Conservation (phyloP, 1,284 basidiomycete species). For the Pisolithus thermaeus region DNA sequence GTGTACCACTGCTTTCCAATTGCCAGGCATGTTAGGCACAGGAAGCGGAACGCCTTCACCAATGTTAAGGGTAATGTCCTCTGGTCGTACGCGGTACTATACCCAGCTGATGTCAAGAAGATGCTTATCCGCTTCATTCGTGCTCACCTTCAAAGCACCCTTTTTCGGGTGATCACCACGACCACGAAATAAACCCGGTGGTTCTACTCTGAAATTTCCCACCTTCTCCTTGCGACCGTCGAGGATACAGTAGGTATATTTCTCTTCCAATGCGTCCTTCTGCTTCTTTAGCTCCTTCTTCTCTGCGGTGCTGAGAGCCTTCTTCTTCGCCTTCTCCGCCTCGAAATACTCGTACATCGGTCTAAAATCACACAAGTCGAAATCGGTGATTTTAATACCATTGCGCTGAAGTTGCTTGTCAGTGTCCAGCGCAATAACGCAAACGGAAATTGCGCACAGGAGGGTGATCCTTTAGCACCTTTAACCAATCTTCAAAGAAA, state of each 20-base stretch:
- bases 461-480: slow-evolving; percentile 74
- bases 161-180: slow-evolving; percentile 99
- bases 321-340: slow-evolving; percentile 89
- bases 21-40: slow-evolving; percentile 80
- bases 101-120: slow-evolving; percentile 8
- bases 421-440: slow-evolving; percentile 5
- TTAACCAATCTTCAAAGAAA: slow-evolving; percentile 91
- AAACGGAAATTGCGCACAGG: slow-evolving; percentile 56
- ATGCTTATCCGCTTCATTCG: not conserved
- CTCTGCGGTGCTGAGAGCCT: slow-evolving; percentile 77
- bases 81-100: slow-evolving; percentile 81
- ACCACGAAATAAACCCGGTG: slow-evolving; percentile 94
- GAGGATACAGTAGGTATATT: slow-evolving; percentile 81
- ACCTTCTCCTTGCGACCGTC: slow-evolving; percentile 97
- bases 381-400: slow-evolving; percentile 71
- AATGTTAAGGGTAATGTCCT: slow-evolving; percentile 94
- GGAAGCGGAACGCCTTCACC: slow-evolving; percentile 71
- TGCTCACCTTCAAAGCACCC: slow-evolving; percentile 83
- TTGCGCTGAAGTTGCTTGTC: slow-evolving; percentile 43
- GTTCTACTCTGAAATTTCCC: slow-evolving; percentile 98
- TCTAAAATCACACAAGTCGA: slow-evolving; percentile 88
- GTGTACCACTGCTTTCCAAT: slow-evolving; percentile 83
- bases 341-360: slow-evolving; percentile 96
- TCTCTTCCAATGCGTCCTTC: slow-evolving; percentile 80
- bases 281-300: slow-evolving; percentile 87